These are phyloP conservation scores for Coemansia sp. DNA, from an alignment of 192 early-diverging fungal species.

Conservation along the genomic window DNA sequence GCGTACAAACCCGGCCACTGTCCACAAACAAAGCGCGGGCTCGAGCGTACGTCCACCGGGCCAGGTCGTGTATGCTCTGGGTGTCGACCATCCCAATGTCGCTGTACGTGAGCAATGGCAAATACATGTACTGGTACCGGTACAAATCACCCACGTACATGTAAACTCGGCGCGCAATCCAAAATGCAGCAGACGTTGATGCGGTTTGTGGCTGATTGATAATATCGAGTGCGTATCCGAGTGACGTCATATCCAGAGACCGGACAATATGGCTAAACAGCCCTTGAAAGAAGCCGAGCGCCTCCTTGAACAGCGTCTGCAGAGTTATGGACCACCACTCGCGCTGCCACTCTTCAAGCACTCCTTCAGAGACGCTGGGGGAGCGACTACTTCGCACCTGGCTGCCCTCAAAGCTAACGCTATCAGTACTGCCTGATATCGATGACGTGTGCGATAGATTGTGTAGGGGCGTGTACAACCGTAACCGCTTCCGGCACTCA, in stretches of 20 bases:
- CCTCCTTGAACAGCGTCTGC: conserved; percentile 40
- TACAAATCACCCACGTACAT: conserved; percentile 44
- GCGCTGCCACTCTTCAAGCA: conserved; percentile 30
- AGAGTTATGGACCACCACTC: conserved; percentile 44
- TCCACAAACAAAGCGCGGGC: conserved; percentile 34
- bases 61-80: conserved; percentile 9
- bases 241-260: conserved; percentile 10
- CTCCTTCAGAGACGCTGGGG: conserved; percentile 9
- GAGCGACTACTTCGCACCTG: conserved; percentile 10
- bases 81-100: conserved; percentile 18
- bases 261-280: conserved; percentile 14
- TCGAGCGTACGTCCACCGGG: conserved; percentile 31
- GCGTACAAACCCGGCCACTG: conserved; percentile 30
- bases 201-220: neutral
- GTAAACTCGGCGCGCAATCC: conserved; percentile 31
- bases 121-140: conserved; percentile 45
- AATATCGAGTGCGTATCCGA: conserved; percentile 9
- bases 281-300: conserved; percentile 37
- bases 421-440: conserved; percentile 20
- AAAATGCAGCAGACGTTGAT: conserved; percentile 8
- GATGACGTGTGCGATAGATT: conserved; percentile 35
- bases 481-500: conserved; percentile 47
- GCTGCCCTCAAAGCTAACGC: conserved; percentile 20
- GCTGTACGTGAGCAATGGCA: conserved; percentile 30
- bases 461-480: conserved; percentile 25